Conservation (phyloP, 2,329 filamentous ascomycete genomes). For the Aspergillus sp. region DNA sequence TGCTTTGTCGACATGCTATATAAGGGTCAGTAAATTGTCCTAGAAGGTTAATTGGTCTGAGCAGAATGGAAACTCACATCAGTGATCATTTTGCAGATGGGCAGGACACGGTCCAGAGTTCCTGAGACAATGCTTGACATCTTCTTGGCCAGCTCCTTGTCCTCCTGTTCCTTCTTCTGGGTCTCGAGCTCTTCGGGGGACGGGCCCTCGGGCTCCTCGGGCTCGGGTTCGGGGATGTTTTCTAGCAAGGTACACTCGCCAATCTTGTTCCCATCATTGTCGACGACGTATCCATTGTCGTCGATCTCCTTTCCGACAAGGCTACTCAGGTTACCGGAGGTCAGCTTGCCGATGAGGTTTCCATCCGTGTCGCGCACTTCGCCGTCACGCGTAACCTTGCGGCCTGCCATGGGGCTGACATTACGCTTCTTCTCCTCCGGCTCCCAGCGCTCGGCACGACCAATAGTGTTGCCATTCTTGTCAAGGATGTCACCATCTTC, state of each 20-base stretch:
- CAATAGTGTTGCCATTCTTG: conserved; percentile 65
- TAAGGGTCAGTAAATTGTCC: conserved; percentile 12
- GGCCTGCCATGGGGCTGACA: conserved; percentile 60
- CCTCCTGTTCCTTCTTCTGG: conserved; percentile 62
- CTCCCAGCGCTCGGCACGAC: conserved; percentile 69
- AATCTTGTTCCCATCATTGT: conserved; percentile 63
- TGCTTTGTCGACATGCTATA: conserved; percentile 72
- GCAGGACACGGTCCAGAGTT: conserved; percentile 79
- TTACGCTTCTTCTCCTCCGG: conserved; percentile 55
- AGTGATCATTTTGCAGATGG: conserved; percentile 82
- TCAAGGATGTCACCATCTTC: conserved; percentile 69
- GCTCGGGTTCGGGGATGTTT: conserved; percentile 52
- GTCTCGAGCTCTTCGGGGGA: conserved; percentile 52
- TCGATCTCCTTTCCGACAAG: conserved; percentile 46
- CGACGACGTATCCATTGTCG: conserved; percentile 55
- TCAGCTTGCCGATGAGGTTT: conserved; percentile 47
- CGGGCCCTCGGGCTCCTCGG: conserved; percentile 32
- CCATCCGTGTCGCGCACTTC: conserved; percentile 48
- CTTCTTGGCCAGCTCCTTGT: conserved; percentile 74
- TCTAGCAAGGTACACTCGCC: conserved; percentile 63
- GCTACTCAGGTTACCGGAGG: conserved; percentile 43
- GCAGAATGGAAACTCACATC: conserved; percentile 54
- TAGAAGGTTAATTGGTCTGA: not conserved
- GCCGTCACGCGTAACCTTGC: conserved; percentile 53
- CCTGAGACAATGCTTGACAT: conserved; percentile 73